Evolutionary conservation across 371 early-diverging fungal genomes (phyloP).

Genomic region (Nematocida ausubeli): DNA sequence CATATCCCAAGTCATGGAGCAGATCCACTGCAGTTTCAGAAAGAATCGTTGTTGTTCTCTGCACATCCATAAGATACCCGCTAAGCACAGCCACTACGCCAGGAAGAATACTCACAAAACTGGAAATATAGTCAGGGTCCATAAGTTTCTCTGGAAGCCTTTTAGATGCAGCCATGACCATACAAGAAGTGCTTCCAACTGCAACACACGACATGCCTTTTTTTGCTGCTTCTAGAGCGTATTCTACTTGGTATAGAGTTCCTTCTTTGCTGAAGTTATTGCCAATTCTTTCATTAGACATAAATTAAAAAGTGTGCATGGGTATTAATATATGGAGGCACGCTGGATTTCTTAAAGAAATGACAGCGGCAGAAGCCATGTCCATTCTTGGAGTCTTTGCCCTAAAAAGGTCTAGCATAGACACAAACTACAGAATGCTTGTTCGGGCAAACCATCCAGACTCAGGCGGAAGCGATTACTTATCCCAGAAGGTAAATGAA

Average conservation of each 20-base stretch:
- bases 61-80: conserved; percentile 64
- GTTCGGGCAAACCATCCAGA: conserved; percentile 48
- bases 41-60: conserved; percentile 41
- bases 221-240: conserved; percentile 67
- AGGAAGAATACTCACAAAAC: conserved; percentile 53
- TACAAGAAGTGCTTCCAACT: conserved; percentile 44
- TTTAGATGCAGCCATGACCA: conserved; percentile 63
- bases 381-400: conserved; percentile 1
- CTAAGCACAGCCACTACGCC: conserved; percentile 56
- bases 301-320: conserved; percentile 14
- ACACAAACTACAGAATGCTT: conserved; percentile 29
- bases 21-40: conserved; percentile 47
- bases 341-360: conserved; percentile 32
- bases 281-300: conserved; percentile 47
- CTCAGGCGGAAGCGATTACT: conserved; percentile 31
- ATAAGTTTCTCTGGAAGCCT: conserved; percentile 55
- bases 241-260: conserved; percentile 66
- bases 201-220: conserved; percentile 61
- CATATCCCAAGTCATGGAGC: conserved; percentile 59
- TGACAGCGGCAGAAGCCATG: conserved; percentile 31
- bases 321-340: conserved; percentile 14
- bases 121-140: conserved; percentile 50
- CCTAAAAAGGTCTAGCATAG: neutral
- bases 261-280: conserved; percentile 67
- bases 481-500: conserved; percentile 51